These are phyloP conservation scores for Spathaspora passalidarum DNA, from an alignment of 805 yeast species.

Conservation along the genomic window DNA sequence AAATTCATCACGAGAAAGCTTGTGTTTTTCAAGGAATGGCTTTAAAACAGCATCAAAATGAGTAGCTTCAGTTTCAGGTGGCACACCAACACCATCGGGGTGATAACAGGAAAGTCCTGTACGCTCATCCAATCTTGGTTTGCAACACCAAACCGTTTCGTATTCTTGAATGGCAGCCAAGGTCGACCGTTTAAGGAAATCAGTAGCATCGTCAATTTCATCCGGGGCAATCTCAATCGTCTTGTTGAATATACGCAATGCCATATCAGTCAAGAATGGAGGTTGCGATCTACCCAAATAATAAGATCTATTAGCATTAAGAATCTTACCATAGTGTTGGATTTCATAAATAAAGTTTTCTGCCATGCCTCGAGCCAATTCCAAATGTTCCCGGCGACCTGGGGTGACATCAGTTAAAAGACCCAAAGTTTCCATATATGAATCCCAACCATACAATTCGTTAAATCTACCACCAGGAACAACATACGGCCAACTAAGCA, in stretches of 20 bases:
- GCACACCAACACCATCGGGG: constrained; percentile 89
- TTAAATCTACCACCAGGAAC: constrained; percentile 98
- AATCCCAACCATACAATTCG: constrained; percentile 98
- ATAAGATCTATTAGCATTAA: constrained; percentile 92
- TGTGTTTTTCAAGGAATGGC: constrained; percentile 66
- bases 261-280: constrained; percentile 94
- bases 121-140: constrained; percentile 67
- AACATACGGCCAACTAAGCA: constrained; percentile 77
- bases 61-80: constrained; percentile 92
- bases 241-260: constrained; percentile 61
- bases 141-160: constrained; percentile 68
- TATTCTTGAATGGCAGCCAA: constrained; percentile 87
- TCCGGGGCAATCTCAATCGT: constrained; percentile 47
- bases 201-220: constrained; percentile 39
- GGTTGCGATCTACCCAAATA: constrained; percentile 93
- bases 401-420: constrained; percentile 54
- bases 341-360: constrained; percentile 91
- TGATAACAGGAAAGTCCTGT: constrained; percentile 88
- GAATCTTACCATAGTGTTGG: constrained; percentile 82
- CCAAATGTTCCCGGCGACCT: constrained; percentile 43
- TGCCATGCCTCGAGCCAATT: constrained; percentile 84
- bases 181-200: constrained; percentile 62
- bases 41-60: constrained; percentile 74
- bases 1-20: constrained; percentile 58
- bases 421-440: constrained; percentile 88